phyloP scores from a whole-genome alignment of 2,329 filamentous ascomycete genomes.

The Calonectria multiphialidica region DNA sequence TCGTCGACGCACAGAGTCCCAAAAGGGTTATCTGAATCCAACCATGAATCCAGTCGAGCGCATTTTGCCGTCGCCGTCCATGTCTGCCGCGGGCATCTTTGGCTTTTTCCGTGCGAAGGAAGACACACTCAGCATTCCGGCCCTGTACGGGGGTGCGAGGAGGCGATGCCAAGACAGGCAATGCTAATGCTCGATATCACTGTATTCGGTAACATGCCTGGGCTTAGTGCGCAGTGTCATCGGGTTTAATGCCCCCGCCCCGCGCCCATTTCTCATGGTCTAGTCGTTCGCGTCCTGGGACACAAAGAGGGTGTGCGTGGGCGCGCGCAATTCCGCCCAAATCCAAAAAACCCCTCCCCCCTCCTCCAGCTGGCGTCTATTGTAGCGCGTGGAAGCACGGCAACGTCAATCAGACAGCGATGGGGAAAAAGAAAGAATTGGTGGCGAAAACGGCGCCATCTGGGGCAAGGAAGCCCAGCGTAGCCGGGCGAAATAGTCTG shows the following conservation, averaged over 20 bases:
- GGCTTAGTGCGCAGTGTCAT: not conserved
- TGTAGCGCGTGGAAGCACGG: not conserved
- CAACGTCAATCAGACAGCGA: not conserved
- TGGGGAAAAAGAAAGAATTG: not conserved
- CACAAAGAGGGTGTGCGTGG: not conserved
- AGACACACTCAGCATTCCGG: not conserved
- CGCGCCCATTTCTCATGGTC: not conserved
- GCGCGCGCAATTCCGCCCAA: not conserved
- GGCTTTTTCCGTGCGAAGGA: not conserved
- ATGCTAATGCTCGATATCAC: not conserved
- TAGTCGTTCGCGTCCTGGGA: not conserved
- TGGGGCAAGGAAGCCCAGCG: not conserved
- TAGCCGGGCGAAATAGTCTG: not conserved
- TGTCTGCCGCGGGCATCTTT: slow-evolving; percentile 2
- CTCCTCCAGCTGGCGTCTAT: not conserved
- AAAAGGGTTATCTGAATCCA: slow-evolving; percentile 5
- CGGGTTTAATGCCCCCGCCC: not conserved
- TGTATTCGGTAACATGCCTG: not conserved
- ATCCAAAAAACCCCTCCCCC: not conserved
- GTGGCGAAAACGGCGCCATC: not conserved
- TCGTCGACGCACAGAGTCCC: not conserved
- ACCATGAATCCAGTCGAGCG: not conserved
- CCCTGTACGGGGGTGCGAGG: not conserved
- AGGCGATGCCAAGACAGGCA: not conserved
- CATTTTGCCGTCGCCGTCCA: slow-evolving; percentile 3